These are phyloP conservation scores for Seiridium cupressi DNA, from an alignment of 2,329 filamentous ascomycete species.

Conservation along the genomic window DNA sequence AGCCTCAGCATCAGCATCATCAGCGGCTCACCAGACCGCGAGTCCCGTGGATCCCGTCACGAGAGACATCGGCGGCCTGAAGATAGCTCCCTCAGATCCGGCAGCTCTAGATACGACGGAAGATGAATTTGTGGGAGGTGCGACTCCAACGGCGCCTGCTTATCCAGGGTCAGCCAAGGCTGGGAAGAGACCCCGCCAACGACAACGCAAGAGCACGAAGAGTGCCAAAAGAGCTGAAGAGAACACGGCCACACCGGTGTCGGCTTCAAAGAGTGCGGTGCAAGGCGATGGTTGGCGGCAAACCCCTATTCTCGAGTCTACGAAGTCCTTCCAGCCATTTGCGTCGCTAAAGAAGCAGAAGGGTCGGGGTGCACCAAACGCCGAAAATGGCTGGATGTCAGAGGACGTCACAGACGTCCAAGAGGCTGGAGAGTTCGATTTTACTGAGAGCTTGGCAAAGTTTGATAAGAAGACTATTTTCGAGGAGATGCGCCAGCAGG, in stretches of 20 bases:
- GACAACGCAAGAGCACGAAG: slow-evolving; percentile 20
- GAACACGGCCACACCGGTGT: slow-evolving; percentile 14
- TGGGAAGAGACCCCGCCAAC: slow-evolving; percentile 17
- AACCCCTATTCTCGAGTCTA: slow-evolving; percentile 59
- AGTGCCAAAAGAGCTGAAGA: slow-evolving; percentile 11
- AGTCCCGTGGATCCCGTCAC: not conserved
- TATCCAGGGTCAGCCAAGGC: slow-evolving; percentile 13
- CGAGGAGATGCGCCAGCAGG: slow-evolving; percentile 85
- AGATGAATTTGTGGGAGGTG: slow-evolving; percentile 14
- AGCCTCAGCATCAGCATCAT: slow-evolving; percentile 18
- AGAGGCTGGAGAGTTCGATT: slow-evolving; percentile 93
- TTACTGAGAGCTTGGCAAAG: slow-evolving; percentile 83
- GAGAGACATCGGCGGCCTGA: slow-evolving; percentile 11
- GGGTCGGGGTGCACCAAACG: slow-evolving; percentile 33
- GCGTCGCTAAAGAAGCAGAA: slow-evolving; percentile 56
- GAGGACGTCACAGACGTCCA: slow-evolving; percentile 94
- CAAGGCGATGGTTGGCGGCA: slow-evolving; percentile 57
- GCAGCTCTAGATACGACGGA: slow-evolving; percentile 14
- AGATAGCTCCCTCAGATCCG: slow-evolving; percentile 14
- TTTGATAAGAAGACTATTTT: slow-evolving; percentile 94
- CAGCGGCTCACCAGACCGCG: slow-evolving; percentile 3
- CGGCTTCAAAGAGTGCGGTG: slow-evolving; percentile 18
- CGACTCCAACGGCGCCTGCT: slow-evolving; percentile 16
- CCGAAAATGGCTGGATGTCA: slow-evolving; percentile 86
- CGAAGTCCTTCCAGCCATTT: slow-evolving; percentile 62